These are phyloP conservation scores for Suillus sp. DNA, from an alignment of 768 basidiomycete genomes.

Conservation along the genomic window DNA sequence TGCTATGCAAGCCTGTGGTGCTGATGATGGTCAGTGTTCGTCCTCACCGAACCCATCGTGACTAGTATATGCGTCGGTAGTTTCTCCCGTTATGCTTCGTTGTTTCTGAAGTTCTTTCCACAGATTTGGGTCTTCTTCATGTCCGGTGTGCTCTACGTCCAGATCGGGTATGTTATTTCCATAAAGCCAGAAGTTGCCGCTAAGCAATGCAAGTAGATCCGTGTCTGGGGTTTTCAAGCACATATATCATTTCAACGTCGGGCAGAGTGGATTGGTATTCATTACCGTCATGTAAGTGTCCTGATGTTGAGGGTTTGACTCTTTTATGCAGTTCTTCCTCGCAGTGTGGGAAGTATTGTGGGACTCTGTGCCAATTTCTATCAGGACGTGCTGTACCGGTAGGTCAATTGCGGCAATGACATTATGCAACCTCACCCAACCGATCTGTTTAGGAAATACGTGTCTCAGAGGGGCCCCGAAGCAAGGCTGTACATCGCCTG, in stretches of 20 bases:
- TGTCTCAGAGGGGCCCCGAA: slow-evolving; percentile 44
- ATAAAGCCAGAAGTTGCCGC: background rate
- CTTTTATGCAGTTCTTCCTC: slow-evolving; percentile 2
- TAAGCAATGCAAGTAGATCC: slow-evolving; percentile 40
- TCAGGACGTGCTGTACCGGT: slow-evolving; percentile 52
- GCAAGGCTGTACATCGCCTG: slow-evolving; percentile 62
- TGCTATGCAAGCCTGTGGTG: background rate
- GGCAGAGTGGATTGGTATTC: slow-evolving; percentile 62
- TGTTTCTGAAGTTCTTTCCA: background rate
- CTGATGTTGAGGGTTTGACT: background rate
- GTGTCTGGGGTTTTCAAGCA: slow-evolving; percentile 55
- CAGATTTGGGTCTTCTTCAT: slow-evolving; percentile 70
- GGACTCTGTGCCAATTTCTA: slow-evolving; percentile 46
- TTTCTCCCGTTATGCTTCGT: slow-evolving; percentile 5
- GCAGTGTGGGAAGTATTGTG: slow-evolving; percentile 53
- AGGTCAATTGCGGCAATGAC: slow-evolving; percentile 10
- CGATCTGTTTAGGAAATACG: slow-evolving; percentile 32
- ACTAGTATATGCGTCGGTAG: slow-evolving; percentile 65
- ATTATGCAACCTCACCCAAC: slow-evolving; percentile 22
- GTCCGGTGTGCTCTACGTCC: slow-evolving; percentile 72
- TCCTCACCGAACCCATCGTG: slow-evolving; percentile 63
- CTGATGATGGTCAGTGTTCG: slow-evolving; percentile 17
- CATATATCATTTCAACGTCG: slow-evolving; percentile 62
- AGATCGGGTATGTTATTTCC: slow-evolving; percentile 48
- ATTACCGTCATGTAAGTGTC: slow-evolving; percentile 52